Evolutionary conservation across 1,284 basidiomycete species (phyloP), one percentile per base, ranked within the genome.

Genomic region (Cryptococcus wingfieldii): DNA sequence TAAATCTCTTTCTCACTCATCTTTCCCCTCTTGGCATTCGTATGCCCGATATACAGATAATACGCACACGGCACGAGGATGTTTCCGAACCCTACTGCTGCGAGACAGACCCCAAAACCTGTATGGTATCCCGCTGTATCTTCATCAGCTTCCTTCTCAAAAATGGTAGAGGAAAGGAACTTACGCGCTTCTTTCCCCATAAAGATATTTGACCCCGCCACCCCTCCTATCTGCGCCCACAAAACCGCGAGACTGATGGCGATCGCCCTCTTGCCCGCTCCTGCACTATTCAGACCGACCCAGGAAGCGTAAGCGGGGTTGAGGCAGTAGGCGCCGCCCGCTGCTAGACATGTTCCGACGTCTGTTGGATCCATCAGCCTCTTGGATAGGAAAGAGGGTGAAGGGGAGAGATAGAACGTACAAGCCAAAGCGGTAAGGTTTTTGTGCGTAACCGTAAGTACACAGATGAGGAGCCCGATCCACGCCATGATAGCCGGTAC

Each of bases 61-160:
- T 65, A 61, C 6, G 50, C 13, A 13, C 49, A 6, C 16, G 55
- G 51, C 38, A 62, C 16, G 41, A 56, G 50, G 43, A 60, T 52
- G 28, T 47, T 50, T 5, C 69, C 69, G 16, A 59, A 47, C 1
- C 52, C 63, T 25, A 64, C 53, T 19, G 63, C 49, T 3, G 50
- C 66, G 23, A 71, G 61, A 1, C 68, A 68, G 12, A 50, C 54
- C 10, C 65, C 68, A 51, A 68, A 71, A 4, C 69, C 69, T 5
- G 63, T 64, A 13, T 58, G 54, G 61, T 60, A 67, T 14, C 44
- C 34, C 23, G 57, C 51, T 58, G 16, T 14, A 6, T 45, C 28
- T 3, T 61, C 54, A 13, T 54, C 54, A 42, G 60, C 25, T 25
- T 63, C 28, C 45, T 50, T 39, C 23, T 23, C 16, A 23, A 9